Evolutionary conservation across 1,139 yeast species (phyloP).

Genomic region (Lodderomyces jiufengensis): DNA sequence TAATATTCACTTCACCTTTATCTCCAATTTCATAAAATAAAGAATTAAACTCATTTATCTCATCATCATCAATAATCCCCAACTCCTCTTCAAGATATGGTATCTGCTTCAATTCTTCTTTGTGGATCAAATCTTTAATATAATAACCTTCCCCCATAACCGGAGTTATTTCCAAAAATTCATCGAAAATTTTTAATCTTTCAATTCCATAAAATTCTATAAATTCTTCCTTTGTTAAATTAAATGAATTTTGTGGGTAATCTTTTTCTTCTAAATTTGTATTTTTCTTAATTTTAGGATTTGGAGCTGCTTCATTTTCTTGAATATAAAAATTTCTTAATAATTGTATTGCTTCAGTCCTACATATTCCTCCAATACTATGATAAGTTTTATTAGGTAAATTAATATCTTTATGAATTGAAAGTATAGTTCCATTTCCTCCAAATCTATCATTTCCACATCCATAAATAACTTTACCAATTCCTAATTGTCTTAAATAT

Average conservation of each 20-base stretch:
- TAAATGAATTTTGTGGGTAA: slow-evolving; percentile 46
- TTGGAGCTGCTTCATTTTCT: slow-evolving; percentile 84
- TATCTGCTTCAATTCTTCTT: slow-evolving; percentile 17
- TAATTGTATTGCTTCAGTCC: slow-evolving; percentile 80
- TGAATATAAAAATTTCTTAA: slow-evolving; percentile 78
- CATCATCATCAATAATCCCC: slow-evolving; percentile 18
- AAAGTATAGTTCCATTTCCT: slow-evolving; percentile 86
- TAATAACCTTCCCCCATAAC: slow-evolving; percentile 22
- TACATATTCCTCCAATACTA: slow-evolving; percentile 72
- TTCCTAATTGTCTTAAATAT: slow-evolving; percentile 76
- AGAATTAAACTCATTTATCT: slow-evolving; percentile 21
- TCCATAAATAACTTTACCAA: slow-evolving; percentile 75
- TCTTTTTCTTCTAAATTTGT: slow-evolving; percentile 65
- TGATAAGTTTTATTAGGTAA: slow-evolving; percentile 40
- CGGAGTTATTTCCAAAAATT: slow-evolving; percentile 31
- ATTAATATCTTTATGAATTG: slow-evolving; percentile 49
- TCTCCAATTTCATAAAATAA: slow-evolving; percentile 31
- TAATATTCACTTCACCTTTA: slow-evolving; percentile 25
- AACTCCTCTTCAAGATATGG: slow-evolving; percentile 21
- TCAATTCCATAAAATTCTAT: slow-evolving; percentile 25
- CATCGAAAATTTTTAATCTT: slow-evolving; percentile 14
- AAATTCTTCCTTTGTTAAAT: slow-evolving; percentile 22
- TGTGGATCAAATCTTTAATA: slow-evolving; percentile 20
- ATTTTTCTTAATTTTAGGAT: slow-evolving; percentile 70
- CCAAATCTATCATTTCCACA: slow-evolving; percentile 96